Evolutionary conservation across 192 early-diverging fungal genomes (phyloP).

Genomic region (Chytriomyces confervae): DNA sequence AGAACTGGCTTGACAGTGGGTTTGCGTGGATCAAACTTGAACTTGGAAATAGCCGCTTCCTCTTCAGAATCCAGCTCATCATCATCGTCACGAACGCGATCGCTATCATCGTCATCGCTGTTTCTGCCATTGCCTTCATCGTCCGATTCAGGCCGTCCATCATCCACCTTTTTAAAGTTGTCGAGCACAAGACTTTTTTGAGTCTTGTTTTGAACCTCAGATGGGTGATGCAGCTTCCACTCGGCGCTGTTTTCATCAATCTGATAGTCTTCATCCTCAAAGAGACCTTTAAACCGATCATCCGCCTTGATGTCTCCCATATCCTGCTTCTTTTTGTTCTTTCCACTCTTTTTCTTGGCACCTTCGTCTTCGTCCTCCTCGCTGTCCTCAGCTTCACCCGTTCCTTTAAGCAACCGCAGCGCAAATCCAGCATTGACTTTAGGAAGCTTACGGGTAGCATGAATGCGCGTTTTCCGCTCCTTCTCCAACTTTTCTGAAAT

Average conservation of each 20-base stretch:
- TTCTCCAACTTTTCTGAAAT: slow-evolving; percentile 85
- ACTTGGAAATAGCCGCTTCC: slow-evolving; percentile 16
- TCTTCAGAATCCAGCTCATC: slow-evolving; percentile 27
- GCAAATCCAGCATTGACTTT: slow-evolving; percentile 93
- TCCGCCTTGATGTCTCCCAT: slow-evolving; percentile 73
- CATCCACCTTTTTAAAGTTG: slow-evolving; percentile 47
- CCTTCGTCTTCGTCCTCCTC: slow-evolving; percentile 46
- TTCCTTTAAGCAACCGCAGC: slow-evolving; percentile 64
- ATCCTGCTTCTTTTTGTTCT: slow-evolving; percentile 46
- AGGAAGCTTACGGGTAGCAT: slow-evolving; percentile 83
- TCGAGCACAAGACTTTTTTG: slow-evolving; percentile 17
- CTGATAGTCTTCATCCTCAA: slow-evolving; percentile 89
- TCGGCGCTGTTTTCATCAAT: slow-evolving; percentile 83
- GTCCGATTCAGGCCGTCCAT: slow-evolving; percentile 23
- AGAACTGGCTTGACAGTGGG: slow-evolving; percentile 47
- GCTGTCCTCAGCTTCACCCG: slow-evolving; percentile 50
- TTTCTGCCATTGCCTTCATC: slow-evolving; percentile 13
- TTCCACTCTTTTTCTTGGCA: slow-evolving; percentile 54
- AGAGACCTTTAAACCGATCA: slow-evolving; percentile 84
- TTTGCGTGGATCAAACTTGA: slow-evolving; percentile 33
- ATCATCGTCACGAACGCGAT: slow-evolving; percentile 28
- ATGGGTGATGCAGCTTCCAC: slow-evolving; percentile 76
- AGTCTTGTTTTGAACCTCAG: slow-evolving; percentile 43
- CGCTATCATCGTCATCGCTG: slow-evolving; percentile 34
- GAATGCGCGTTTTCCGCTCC: slow-evolving; percentile 86